These are phyloP conservation scores for Lasiosphaeriaceae sp. DNA, from an alignment of 495 filamentous ascomycete genomes.

Conservation along the genomic window DNA sequence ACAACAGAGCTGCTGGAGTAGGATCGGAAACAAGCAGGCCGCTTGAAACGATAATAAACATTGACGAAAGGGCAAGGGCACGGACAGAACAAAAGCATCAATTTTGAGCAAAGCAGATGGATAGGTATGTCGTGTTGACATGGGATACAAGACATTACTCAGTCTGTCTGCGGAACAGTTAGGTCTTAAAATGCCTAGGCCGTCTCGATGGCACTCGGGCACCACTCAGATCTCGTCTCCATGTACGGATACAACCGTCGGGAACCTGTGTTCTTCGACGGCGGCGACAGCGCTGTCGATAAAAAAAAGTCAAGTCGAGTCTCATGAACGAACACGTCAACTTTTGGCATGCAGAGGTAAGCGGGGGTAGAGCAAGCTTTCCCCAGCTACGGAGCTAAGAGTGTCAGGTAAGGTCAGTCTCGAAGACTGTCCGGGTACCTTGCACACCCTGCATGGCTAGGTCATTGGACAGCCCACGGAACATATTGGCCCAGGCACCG, in stretches of 20 bases:
- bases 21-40: too few species aligned
- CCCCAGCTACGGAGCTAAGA: slow-evolving; percentile 8
- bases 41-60: too few species aligned
- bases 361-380: background rate
- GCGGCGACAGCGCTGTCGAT: slow-evolving; percentile 14
- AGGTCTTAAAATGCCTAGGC: background rate
- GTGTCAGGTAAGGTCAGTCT: background rate
- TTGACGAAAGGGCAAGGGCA: too few species aligned
- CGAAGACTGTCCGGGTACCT: slow-evolving; percentile 10
- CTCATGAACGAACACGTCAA: slow-evolving; percentile 23
- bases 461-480: slow-evolving; percentile 10
- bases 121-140: too few species aligned
- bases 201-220: too few species aligned
- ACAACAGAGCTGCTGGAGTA: too few species aligned
- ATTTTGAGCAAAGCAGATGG: background rate
- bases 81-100: too few species aligned
- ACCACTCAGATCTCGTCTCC: too few species aligned
- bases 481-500: slow-evolving; percentile 10
- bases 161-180: background rate
- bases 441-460: slow-evolving; percentile 11
- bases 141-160: background rate
- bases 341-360: slow-evolving; percentile 12
- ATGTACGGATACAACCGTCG: slow-evolving; percentile 7
- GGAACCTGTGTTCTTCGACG: slow-evolving; percentile 4
- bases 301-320: background rate